Evolutionary conservation across 208 protist genomes (phyloP).

Genomic region (Wallacemonas rigidus): DNA sequence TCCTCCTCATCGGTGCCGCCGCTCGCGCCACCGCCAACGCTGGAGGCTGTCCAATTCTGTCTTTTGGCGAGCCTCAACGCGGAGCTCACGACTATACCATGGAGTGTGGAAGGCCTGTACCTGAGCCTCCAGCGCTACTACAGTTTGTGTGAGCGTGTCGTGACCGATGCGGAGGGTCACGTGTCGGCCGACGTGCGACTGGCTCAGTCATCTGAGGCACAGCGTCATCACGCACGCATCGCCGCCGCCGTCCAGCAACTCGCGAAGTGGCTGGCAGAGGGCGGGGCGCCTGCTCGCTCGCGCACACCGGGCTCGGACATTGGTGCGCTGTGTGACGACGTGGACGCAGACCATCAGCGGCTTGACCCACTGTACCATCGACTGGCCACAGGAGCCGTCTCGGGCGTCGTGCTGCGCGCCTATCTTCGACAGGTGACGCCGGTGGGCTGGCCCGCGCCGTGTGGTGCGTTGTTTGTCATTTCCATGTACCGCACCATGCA

Average conservation of each 20-base stretch:
- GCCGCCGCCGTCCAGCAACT: constrained; percentile 13
- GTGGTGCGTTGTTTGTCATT: constrained; percentile 58
- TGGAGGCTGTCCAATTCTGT: constrained; percentile 6
- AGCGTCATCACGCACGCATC: background rate
- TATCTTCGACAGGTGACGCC: constrained; percentile 34
- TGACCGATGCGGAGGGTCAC: background rate
- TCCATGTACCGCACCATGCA: constrained; percentile 56
- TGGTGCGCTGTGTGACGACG: constrained; percentile 2
- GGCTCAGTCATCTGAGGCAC: background rate
- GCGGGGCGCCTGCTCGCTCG: background rate
- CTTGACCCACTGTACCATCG: constrained; percentile 18
- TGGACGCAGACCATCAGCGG: constrained; percentile 1
- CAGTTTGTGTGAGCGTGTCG: constrained; percentile 15
- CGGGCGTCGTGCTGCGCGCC: constrained; percentile 19
- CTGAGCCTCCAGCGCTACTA: constrained; percentile 40
- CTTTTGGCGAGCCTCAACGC: constrained; percentile 17
- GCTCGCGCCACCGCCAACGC: background rate
- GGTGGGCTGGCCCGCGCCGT: constrained; percentile 45
- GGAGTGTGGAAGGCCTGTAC: constrained; percentile 39
- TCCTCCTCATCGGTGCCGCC: background rate
- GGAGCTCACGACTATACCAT: constrained; percentile 34
- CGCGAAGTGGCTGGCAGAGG: constrained; percentile 14
- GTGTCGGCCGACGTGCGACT: background rate
- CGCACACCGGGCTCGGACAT: constrained; percentile 1
- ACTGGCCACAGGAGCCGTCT: constrained; percentile 16